phyloP scores from a whole-genome alignment of 2,329 filamentous ascomycete genomes.

The Neocatenulostroma microsporum region DNA sequence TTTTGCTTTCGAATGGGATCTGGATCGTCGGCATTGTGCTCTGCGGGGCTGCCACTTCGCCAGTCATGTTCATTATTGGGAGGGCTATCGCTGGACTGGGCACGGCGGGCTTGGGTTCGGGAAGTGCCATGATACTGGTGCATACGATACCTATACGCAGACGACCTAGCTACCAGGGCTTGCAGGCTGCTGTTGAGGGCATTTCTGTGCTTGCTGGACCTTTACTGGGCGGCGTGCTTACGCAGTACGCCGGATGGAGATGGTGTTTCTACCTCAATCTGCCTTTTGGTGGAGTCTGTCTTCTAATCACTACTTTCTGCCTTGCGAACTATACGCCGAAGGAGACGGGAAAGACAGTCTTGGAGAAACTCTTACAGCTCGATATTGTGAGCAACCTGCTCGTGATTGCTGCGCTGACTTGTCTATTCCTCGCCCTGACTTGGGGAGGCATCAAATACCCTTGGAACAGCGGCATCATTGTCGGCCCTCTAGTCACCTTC shows the following conservation, averaged over 20 bases:
- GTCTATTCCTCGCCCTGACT: constrained; percentile 24
- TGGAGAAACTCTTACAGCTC: constrained; percentile 21
- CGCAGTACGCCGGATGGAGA: constrained; percentile 29
- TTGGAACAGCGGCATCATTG: constrained; percentile 28
- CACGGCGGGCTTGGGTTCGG: constrained; percentile 14
- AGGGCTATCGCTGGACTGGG: constrained; percentile 28
- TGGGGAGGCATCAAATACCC: constrained; percentile 32
- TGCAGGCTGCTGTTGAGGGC: constrained; percentile 22
- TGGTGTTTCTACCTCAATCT: constrained; percentile 34
- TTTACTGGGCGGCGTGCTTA: constrained; percentile 30
- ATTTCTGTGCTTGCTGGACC: constrained; percentile 25
- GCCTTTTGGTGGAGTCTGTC: constrained; percentile 23
- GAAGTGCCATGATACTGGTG: constrained; percentile 14
- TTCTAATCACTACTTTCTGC: constrained; percentile 9
- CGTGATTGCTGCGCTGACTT: constrained; percentile 27
- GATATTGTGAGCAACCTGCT: constrained; percentile 29
- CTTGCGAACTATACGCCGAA: neutral
- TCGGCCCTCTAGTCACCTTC: constrained; percentile 28
- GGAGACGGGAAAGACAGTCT: constrained; percentile 1
- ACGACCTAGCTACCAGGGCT: constrained; percentile 21
- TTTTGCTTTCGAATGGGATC: constrained; percentile 17
- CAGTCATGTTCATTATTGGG: constrained; percentile 24
- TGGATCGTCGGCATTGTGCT: constrained; percentile 22
- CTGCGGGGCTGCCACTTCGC: constrained; percentile 25
- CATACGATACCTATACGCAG: constrained; percentile 21